phyloP scores from a whole-genome alignment of 1,139 yeast species.

The Scheffersomyces quercinus region DNA sequence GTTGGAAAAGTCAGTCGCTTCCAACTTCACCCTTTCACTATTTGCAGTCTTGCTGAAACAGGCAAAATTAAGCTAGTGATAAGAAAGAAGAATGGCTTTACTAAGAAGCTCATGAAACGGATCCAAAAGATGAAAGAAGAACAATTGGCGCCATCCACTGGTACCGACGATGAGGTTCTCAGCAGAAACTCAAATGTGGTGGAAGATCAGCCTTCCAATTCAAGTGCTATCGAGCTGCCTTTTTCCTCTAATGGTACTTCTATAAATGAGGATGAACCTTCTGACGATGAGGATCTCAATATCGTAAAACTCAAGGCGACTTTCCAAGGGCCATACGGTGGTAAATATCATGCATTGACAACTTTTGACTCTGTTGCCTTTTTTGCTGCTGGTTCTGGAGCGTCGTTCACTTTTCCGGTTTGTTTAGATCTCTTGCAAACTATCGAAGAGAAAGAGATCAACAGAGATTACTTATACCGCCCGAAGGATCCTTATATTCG shows the following conservation, averaged over 20 bases:
- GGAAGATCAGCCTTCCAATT: neutral
- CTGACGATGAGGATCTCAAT: constrained; percentile 1
- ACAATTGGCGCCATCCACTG: constrained; percentile 4
- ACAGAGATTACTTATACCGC: constrained; percentile 33
- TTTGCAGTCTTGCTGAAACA: constrained; percentile 37
- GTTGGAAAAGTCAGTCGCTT: constrained; percentile 37
- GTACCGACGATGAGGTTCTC: neutral
- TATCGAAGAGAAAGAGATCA: constrained; percentile 22
- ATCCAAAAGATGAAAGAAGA: constrained; percentile 20
- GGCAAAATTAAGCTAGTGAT: constrained; percentile 43
- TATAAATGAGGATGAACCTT: neutral
- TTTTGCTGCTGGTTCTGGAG: constrained; percentile 49
- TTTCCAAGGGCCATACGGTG: constrained; percentile 50
- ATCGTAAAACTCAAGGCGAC: constrained; percentile 29
- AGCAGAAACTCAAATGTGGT: neutral
- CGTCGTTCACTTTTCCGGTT: constrained; percentile 47
- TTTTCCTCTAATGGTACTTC: neutral
- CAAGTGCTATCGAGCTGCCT: neutral
- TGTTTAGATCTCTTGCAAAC: constrained; percentile 37
- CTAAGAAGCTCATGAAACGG: constrained; percentile 33
- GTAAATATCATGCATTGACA: constrained; percentile 39
- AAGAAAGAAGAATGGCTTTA: constrained; percentile 45
- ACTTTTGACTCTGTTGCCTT: constrained; percentile 44
- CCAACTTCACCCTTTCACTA: constrained; percentile 52
- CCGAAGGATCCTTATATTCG: constrained; percentile 28